Percentiles rank a stretch among this genome's conserved stretches.
Evolutionary conservation across 2,329 filamentous ascomycete species (phyloP).

Genomic region (Sporothrix pseudoabietina): DNA sequence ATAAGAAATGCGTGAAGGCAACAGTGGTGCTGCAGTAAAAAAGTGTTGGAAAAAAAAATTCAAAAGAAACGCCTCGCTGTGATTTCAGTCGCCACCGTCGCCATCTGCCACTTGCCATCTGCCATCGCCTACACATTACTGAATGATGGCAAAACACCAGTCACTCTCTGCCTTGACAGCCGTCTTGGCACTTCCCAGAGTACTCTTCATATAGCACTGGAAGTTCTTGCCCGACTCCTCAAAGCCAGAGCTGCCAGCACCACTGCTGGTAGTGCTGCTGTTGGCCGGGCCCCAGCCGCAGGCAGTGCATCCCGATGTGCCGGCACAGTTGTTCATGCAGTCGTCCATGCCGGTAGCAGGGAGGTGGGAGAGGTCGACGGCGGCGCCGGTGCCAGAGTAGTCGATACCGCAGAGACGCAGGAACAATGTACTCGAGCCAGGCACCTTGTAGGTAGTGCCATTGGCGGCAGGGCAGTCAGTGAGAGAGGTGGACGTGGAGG

Average conservation of each 20-base stretch:
- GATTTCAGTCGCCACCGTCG: not conserved
- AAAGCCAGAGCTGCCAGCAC: slow-evolving; percentile 37
- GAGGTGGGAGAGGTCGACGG: slow-evolving; percentile 40
- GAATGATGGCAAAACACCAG: slow-evolving; percentile 46
- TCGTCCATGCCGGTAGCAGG: slow-evolving; percentile 43
- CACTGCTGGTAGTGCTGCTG: slow-evolving; percentile 13
- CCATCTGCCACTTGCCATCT: not conserved
- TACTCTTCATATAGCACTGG: slow-evolving; percentile 45
- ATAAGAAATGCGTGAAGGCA: slow-evolving; percentile 18
- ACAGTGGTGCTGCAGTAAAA: not conserved
- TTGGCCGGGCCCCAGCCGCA: slow-evolving; percentile 45
- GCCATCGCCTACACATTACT: slow-evolving; percentile 20
- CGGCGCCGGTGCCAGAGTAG: slow-evolving; percentile 44
- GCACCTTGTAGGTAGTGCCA: slow-evolving; percentile 49
- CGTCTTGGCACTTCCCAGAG: slow-evolving; percentile 39
- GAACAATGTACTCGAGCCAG: slow-evolving; percentile 47
- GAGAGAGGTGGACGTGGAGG: slow-evolving; percentile 36
- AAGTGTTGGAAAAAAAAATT: not conserved
- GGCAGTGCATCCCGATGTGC: slow-evolving; percentile 43
- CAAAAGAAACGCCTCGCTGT: not conserved
- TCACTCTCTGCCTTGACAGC: slow-evolving; percentile 36
- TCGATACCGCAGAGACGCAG: slow-evolving; percentile 51
- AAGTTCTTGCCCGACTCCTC: slow-evolving; percentile 37
- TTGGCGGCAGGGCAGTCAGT: slow-evolving; percentile 49
- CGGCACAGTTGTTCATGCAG: slow-evolving; percentile 47